Evolutionary conservation across 129 eudicot species (phyloP), one percentile per base, ranked within the genome.

Genomic region (Flaveria robusta): DNA sequence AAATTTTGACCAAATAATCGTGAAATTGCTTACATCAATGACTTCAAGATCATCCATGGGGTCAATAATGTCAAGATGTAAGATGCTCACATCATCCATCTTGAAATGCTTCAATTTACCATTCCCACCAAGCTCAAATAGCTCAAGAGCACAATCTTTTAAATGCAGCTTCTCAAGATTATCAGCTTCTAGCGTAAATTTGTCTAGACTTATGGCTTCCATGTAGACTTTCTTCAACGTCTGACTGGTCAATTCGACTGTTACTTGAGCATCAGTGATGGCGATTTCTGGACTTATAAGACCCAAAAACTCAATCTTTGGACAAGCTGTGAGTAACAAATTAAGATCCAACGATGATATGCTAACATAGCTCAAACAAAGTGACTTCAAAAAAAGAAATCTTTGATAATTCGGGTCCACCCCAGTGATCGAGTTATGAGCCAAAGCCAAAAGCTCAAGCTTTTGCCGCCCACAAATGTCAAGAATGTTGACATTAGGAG

Each of bases 391-490:
- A 22, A 86, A 83, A 23, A 83, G 79, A 54, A 91, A 91, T 72
- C 86, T 85, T 70, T 87, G 92, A 77, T 87, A 91, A 83, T 71
- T 81, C 8, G 92, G 96, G 37, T 91, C 96, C n/a, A 91, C 96
- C 31, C 90, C 97, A 1, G 80, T 81, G 23, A 91, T 87, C 0
- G 92, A 78, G 67, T 87, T 89, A 81, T 89, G 92, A 42, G 96
- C 86, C 82, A 91, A 82, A 39, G 71, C 85, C 88, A 91, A 80
- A 39, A 82, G 54, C 76, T 91, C 96, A 16, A 91, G 79, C 85
- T 76, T 89, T 49, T 89, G 97, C 43, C 92, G 56, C 46, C 91
- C 92, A 75, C 96, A 88, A n/a, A 83, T 78, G 13, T 91, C 97
- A 8, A 91, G 97, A 79, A 91, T 89, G 75, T 91, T 91, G 14